These are phyloP conservation scores for Eutrema japonicum DNA, from an alignment of 345 rosid species.

Conservation along the genomic window DNA sequence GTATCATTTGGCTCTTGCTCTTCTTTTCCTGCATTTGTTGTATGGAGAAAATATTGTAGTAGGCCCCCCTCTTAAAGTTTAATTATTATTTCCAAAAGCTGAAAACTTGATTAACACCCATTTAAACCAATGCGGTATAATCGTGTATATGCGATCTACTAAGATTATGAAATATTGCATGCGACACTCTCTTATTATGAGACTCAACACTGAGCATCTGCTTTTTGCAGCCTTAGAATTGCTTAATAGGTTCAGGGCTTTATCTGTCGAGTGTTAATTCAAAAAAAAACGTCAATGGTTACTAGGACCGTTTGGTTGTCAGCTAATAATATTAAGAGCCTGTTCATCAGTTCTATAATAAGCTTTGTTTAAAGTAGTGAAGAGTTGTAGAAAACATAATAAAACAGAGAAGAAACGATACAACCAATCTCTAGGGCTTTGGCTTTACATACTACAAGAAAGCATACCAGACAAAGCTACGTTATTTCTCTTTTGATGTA, in stretches of 20 bases:
- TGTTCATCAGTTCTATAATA: background rate
- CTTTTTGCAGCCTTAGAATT: background rate
- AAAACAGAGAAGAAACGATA: background rate
- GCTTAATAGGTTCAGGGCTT: background rate
- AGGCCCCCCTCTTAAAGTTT: constrained; percentile 3
- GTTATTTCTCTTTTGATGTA: background rate
- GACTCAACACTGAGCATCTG: background rate
- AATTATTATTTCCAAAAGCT: background rate
- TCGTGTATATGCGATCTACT: too few relatives aligned
- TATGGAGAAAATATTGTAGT: constrained; percentile 2
- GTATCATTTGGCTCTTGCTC: constrained; percentile 23
- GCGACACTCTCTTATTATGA: too few relatives aligned
- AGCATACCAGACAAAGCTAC: background rate
- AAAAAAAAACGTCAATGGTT: too few relatives aligned
- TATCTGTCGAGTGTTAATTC: background rate
- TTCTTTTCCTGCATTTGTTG: constrained; percentile 11
- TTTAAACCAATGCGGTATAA: too few relatives aligned
- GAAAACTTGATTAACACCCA: background rate
- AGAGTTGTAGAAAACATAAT: constrained; percentile 1
- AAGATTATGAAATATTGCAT: too few relatives aligned
- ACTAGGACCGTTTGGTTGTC: background rate
- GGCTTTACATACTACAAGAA: background rate
- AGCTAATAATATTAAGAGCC: background rate
- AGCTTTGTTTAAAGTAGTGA: background rate
- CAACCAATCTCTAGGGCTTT: background rate